Evolutionary conservation across 768 basidiomycete genomes (phyloP), one percentile per base, ranked within the genome.

Genomic region (Amanita rubescens): DNA sequence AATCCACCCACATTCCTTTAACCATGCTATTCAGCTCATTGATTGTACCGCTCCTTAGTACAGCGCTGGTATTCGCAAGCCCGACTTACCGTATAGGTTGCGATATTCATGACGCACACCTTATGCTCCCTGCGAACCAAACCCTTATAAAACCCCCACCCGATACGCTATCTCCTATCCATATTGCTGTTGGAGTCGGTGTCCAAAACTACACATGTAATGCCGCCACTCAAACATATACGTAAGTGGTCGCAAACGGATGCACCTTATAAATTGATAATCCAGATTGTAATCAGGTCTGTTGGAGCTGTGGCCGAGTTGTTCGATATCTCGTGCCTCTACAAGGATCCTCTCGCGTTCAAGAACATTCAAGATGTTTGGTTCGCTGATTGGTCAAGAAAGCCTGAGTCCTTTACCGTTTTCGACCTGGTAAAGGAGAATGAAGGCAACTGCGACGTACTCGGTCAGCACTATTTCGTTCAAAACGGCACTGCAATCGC

Each of bases 171-270:
- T 70, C 67, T 7, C 76, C 68, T 54, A 69, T 80, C 41, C n/a
- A n/a, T n/a, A n/a, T n/a, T n/a, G 63, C 71, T 7, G 67, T 80
- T 25, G 77, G 69, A n/a, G 68, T 79, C 49, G 76, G 79, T 20
- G 69, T 73, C 32, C 80, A 81, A 62, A 81, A 81, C 59, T 83
- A 81, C 59, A 80, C 77, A 20, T 82, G 81, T 60, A 56, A 55
- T 19, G 50, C 58, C 8, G 65, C 70, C 43, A 77, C 69, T 54
- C 70, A 68, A 57, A 49, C 14, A 35, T 78, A 71, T 59, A 61
- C 67, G 78, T 79, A 55, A 60, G 75, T 61, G 49, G 19, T 12
- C 22, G 25, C 20, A 20, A 30, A 44, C 10, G 12, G 27, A 32
- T 27, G 24, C 17, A 47, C 10, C 27, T 0, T 10, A 37, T 37